Evolutionary conservation across 2,329 filamentous ascomycete genomes (phyloP).

Genomic region (Xylaria digitata): DNA sequence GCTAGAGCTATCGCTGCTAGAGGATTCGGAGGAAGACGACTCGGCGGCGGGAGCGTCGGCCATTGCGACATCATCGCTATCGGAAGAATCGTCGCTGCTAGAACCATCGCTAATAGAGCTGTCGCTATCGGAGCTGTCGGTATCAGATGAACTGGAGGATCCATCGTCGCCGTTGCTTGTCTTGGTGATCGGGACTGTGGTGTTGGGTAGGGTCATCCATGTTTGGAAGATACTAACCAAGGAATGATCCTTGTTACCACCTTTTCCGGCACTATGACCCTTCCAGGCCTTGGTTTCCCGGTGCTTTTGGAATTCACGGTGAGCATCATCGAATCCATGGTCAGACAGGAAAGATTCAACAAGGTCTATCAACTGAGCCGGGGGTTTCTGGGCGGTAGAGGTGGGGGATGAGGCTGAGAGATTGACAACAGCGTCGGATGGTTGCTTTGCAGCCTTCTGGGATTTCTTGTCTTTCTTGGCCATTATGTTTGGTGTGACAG

Average conservation of each 20-base stretch:
- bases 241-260: conserved; percentile 52
- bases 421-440: conserved; percentile 22
- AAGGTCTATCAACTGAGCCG: conserved; percentile 72
- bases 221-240: conserved; percentile 63
- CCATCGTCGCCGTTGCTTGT: conserved; percentile 51
- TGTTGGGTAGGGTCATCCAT: conserved; percentile 58
- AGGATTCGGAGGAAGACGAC: conserved; percentile 44
- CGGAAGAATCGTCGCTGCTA: conserved; percentile 47
- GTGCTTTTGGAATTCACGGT: conserved; percentile 72
- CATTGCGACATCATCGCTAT: conserved; percentile 60
- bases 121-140: conserved; percentile 15
- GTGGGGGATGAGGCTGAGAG: conserved; percentile 40
- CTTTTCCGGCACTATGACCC: conserved; percentile 44
- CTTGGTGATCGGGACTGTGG: conserved; percentile 43
- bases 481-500: conserved; percentile 37
- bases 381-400: conserved; percentile 53
- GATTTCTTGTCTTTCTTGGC: conserved; percentile 46
- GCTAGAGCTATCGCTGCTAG: conserved; percentile 50
- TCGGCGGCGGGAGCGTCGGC: conserved; percentile 55
- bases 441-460: conserved; percentile 39
- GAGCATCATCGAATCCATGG: conserved; percentile 72
- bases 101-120: conserved; percentile 46
- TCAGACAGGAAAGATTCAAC: conserved; percentile 74
- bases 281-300: conserved; percentile 65
- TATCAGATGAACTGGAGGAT: conserved; percentile 45